Evolutionary conservation across 1,284 basidiomycete genomes (phyloP).

Genomic region (Lentinus polychrous): DNA sequence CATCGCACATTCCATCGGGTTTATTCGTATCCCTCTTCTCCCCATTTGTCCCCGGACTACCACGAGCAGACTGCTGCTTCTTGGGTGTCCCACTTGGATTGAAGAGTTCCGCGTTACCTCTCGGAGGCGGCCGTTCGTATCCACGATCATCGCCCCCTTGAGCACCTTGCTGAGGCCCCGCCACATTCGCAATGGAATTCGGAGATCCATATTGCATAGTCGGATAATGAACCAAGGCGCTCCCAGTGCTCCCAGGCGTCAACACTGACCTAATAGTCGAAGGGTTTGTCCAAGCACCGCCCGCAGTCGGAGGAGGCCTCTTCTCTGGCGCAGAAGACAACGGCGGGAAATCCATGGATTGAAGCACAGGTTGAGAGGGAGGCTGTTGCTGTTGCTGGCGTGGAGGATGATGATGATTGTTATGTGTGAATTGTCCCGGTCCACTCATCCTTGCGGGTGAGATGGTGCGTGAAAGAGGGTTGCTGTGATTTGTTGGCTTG

Average conservation of each 20-base stretch:
- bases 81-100: conserved; percentile 38
- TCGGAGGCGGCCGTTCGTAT: conserved; percentile 44
- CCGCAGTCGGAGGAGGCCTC: conserved; percentile 36
- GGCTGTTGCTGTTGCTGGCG: conserved; percentile 22
- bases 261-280: conserved; percentile 48
- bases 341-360: conserved; percentile 68
- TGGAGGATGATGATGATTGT: conserved; percentile 23
- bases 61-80: neutral
- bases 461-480: conserved; percentile 30
- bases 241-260: conserved; percentile 22
- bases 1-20: neutral
- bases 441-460: conserved; percentile 33
- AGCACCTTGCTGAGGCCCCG: neutral
- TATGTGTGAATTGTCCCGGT: conserved; percentile 14
- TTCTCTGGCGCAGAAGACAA: conserved; percentile 46
- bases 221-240: conserved; percentile 33
- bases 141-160: conserved; percentile 31
- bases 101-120: conserved; percentile 45
- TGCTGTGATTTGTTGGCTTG: conserved; percentile 55
- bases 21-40: neutral
- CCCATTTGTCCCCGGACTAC: neutral
- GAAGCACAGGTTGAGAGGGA: conserved; percentile 29
- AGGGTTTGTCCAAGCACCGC: conserved; percentile 67
- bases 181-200: conserved; percentile 12
- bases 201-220: conserved; percentile 15